A percentile compares a stretch with the other conserved stretches of the same genome.
phyloP scores from a whole-genome alignment of 129 eudicot genomes.

The Kitagawia praeruptora region DNA sequence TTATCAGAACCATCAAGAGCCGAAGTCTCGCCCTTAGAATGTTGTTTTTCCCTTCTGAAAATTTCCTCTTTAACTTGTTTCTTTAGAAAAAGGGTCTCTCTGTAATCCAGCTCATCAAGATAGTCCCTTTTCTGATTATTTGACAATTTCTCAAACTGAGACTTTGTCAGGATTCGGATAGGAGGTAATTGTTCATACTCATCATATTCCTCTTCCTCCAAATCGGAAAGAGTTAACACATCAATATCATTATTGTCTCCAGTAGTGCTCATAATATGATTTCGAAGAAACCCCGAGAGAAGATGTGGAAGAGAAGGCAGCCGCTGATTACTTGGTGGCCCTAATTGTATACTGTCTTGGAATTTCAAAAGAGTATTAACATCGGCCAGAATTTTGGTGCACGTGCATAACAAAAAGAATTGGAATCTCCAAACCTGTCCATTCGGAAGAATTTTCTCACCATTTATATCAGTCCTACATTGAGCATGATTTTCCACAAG shows the following conservation, averaged over 20 bases:
- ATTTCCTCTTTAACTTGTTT: slow-evolving; percentile 70
- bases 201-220: slow-evolving; percentile 64
- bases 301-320: slow-evolving; percentile 84
- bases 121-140: slow-evolving; percentile 64
- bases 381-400: slow-evolving; percentile 87
- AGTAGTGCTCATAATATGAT: slow-evolving; percentile 34
- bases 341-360: slow-evolving; percentile 58
- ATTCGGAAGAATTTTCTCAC: slow-evolving; percentile 81
- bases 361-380: slow-evolving; percentile 59
- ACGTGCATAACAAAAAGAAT: slow-evolving; percentile 57
- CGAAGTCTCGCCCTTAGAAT: slow-evolving; percentile 15
- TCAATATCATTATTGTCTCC: slow-evolving; percentile 40
- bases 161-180: slow-evolving; percentile 64
- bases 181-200: slow-evolving; percentile 95
- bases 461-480: slow-evolving; percentile 49
- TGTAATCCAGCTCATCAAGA: slow-evolving; percentile 94
- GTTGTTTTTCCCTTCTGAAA: slow-evolving; percentile 28
- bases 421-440: slow-evolving; percentile 86
- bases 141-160: slow-evolving; percentile 63
- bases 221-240: slow-evolving; percentile 31
- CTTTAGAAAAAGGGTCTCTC: slow-evolving; percentile 79
- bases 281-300: slow-evolving; percentile 77
- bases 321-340: slow-evolving; percentile 36
- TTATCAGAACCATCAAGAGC: slow-evolving; percentile 24
- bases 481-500: slow-evolving; percentile 77